phyloP scores from a whole-genome alignment of 2,329 filamentous ascomycete species.

The Claviceps digitariae region DNA sequence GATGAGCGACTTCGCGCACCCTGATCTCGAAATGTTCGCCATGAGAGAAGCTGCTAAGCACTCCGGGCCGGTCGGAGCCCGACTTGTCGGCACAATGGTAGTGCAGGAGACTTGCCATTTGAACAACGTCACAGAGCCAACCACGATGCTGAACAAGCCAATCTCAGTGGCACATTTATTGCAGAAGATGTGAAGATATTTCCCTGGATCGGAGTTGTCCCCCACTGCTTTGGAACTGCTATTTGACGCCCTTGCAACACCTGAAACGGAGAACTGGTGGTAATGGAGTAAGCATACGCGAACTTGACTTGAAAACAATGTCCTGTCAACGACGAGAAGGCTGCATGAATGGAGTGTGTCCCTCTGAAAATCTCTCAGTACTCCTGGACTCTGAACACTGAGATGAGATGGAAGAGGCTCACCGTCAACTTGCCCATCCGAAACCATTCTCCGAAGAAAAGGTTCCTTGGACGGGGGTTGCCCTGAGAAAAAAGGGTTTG shows the following conservation, averaged over 20 bases:
- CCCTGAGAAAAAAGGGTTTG: conserved; percentile 14
- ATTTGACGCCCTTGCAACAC: conserved; percentile 16
- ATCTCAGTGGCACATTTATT: conserved; percentile 29
- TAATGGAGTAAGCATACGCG: conserved; percentile 11
- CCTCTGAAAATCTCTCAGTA: conserved; percentile 36
- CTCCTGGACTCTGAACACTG: conserved; percentile 33
- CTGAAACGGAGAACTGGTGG: conserved; percentile 25
- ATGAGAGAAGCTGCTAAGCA: conserved; percentile 40
- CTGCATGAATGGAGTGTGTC: conserved; percentile 21
- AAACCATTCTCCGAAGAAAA: conserved; percentile 30
- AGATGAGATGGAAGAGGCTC: conserved; percentile 29
- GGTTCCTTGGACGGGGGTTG: conserved; percentile 18
- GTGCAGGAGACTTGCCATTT: conserved; percentile 42
- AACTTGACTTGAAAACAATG: not conserved
- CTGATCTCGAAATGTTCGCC: conserved; percentile 40
- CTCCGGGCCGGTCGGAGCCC: conserved; percentile 28
- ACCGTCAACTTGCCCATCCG: conserved; percentile 14
- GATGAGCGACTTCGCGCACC: conserved; percentile 42
- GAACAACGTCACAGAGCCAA: conserved; percentile 35
- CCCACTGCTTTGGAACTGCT: conserved; percentile 16
- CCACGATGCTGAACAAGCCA: conserved; percentile 33
- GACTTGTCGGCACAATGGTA: conserved; percentile 13
- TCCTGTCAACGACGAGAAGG: not conserved
- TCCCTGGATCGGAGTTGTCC: conserved; percentile 9
- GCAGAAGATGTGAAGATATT: conserved; percentile 31